A percentile compares a stretch with the other conserved stretches of the same genome.
phyloP scores from a whole-genome alignment of 495 filamentous ascomycete genomes.

The Halenospora varia region DNA sequence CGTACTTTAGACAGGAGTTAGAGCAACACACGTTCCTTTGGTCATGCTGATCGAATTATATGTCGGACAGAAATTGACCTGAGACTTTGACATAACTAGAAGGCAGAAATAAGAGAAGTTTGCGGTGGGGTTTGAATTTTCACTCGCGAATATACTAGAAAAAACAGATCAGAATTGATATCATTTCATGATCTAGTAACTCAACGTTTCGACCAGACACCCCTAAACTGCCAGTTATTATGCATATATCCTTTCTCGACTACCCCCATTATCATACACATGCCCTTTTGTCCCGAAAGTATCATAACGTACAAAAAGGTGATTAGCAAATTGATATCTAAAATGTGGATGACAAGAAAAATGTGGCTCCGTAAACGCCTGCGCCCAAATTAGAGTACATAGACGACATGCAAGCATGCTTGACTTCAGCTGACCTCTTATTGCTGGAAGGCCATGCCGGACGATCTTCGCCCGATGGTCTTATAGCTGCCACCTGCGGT shows the following conservation, averaged over 20 bases:
- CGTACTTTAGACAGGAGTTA: not conserved
- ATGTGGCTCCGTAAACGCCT: conserved; percentile 6
- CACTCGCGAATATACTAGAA: no score
- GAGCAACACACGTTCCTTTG: not conserved
- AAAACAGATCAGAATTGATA: no score
- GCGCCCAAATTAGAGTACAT: conserved; percentile 10
- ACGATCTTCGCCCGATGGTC: conserved; percentile 19
- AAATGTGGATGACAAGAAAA: no score
- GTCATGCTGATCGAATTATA: no score
- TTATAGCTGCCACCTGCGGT: conserved; percentile 45
- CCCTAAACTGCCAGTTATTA: not conserved
- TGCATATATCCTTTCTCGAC: not conserved
- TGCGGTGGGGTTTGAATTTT: no score
- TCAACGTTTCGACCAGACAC: no score
- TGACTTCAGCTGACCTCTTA: not conserved
- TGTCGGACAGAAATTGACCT: no score
- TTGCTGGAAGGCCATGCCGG: conserved; percentile 20
- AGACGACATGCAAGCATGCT: not conserved
- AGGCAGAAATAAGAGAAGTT: no score
- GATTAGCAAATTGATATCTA: not conserved
- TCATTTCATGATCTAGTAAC: no score
- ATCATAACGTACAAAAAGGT: not conserved
- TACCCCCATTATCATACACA: not conserved
- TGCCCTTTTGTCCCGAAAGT: not conserved
- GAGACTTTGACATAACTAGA: no score